Evolutionary conservation across 805 yeast species (phyloP).

Genomic region (Metschnikowia gruessii): DNA sequence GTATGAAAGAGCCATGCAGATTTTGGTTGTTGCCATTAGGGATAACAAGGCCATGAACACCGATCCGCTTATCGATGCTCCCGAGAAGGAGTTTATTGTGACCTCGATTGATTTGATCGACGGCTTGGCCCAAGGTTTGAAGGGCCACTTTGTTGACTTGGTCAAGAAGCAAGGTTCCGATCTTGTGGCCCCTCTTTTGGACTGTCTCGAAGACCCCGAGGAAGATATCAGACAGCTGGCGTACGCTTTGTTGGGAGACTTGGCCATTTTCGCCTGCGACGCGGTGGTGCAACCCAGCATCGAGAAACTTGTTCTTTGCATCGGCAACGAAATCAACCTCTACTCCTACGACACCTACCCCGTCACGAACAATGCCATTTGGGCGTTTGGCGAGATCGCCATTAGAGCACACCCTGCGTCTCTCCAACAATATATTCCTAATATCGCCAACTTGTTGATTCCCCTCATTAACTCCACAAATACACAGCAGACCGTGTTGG

Average conservation of each 20-base stretch:
- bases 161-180: constrained; percentile 38
- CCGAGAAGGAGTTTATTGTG: constrained; percentile 87
- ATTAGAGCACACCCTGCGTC: constrained; percentile 50
- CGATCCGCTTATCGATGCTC: constrained; percentile 67
- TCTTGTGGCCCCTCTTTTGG: constrained; percentile 59
- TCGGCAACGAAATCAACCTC: constrained; percentile 64
- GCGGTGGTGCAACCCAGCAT: constrained; percentile 46
- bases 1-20: constrained; percentile 71
- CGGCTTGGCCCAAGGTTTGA: constrained; percentile 89
- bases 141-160: constrained; percentile 56
- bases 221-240: constrained; percentile 93
- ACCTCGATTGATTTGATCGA: constrained; percentile 88
- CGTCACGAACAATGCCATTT: constrained; percentile 83
- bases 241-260: constrained; percentile 86
- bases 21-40: constrained; percentile 65
- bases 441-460: constrained; percentile 54
- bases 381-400: constrained; percentile 90
- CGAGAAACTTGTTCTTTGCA: constrained; percentile 56
- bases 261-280: constrained; percentile 59
- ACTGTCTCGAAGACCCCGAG: constrained; percentile 69
- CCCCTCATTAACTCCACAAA: constrained; percentile 56
- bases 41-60: constrained; percentile 59
- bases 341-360: constrained; percentile 51
- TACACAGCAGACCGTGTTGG: constrained; percentile 63
- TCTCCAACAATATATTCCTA: constrained; percentile 50